phyloP scores from a whole-genome alignment of 148 eudicot species.

The Diospyros lotus region DNA sequence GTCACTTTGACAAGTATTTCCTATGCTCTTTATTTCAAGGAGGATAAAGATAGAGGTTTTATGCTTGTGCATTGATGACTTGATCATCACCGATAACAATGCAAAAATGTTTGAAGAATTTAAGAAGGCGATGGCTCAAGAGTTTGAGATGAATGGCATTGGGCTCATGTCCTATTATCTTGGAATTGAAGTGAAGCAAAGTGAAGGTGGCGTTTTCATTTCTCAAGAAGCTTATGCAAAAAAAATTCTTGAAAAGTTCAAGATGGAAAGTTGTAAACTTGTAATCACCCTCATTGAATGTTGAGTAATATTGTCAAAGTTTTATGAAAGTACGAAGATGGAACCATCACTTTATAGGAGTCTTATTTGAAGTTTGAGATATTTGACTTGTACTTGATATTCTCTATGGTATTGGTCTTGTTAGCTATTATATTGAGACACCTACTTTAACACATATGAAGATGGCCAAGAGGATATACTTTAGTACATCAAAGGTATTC shows the following conservation, averaged over 20 bases:
- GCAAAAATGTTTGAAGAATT: neutral
- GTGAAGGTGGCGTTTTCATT: neutral
- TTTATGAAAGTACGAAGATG: neutral
- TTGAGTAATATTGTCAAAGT: neutral
- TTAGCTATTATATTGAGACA: neutral
- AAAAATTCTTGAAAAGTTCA: neutral
- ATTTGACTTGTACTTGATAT: neutral
- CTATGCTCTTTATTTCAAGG: neutral
- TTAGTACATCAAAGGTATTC: neutral
- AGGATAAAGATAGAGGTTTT: neutral
- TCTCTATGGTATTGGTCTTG: neutral
- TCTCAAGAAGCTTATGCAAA: neutral
- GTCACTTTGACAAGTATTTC: neutral
- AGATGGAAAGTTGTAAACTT: neutral
- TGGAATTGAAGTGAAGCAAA: neutral
- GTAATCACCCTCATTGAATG: neutral
- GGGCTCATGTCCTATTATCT: neutral
- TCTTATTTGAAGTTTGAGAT: neutral
- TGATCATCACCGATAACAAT: neutral
- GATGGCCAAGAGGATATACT: neutral
- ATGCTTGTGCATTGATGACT: neutral
- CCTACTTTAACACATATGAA: neutral
- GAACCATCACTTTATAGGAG: neutral
- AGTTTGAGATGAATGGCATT: neutral
- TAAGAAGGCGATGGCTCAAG: neutral